phyloP scores from a whole-genome alignment of 306 rosid genomes.

The Quercus glauca region DNA sequence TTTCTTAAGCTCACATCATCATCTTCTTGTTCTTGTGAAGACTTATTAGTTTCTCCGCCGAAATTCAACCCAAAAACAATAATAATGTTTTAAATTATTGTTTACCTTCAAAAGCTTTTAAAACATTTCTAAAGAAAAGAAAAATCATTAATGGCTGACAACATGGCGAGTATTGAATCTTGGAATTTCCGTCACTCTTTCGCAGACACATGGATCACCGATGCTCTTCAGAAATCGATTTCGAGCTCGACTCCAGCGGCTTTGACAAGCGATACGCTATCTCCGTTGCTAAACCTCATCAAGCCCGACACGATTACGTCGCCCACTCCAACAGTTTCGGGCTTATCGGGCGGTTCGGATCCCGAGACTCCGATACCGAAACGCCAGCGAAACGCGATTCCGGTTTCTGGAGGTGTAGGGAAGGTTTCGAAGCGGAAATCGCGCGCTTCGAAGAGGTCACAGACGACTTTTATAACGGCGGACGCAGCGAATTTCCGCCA shows the following conservation, averaged over 20 bases:
- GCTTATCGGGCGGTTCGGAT: constrained; percentile 61
- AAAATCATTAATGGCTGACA: too few relatives aligned
- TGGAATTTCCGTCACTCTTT: constrained; percentile 45
- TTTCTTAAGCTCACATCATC: too few relatives aligned
- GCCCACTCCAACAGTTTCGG: constrained; percentile 57
- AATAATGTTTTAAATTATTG: too few relatives aligned
- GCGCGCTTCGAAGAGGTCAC: constrained; percentile 77
- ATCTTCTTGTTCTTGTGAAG: neutral
- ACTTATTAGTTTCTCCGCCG: too few relatives aligned
- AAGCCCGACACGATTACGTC: constrained; percentile 28
- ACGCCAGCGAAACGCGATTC: constrained; percentile 14
- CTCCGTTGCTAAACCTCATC: constrained; percentile 17
- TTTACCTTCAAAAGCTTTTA: too few relatives aligned
- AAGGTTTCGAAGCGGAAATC: constrained; percentile 67
- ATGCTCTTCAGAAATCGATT: constrained; percentile 62
- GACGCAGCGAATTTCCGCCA: constrained; percentile 89
- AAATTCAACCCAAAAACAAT: too few relatives aligned
- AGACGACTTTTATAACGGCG: constrained; percentile 82
- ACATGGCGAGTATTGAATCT: constrained; percentile 40
- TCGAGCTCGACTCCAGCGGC: constrained; percentile 5
- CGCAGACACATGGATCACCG: constrained; percentile 56
- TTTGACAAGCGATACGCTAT: constrained; percentile 3
- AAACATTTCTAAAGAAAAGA: too few relatives aligned
- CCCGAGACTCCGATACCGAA: constrained; percentile 37
- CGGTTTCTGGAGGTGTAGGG: constrained; percentile 11